Evolutionary conservation across 345 rosid genomes (phyloP).

Genomic region (Diplotaxis tenuifolia): DNA sequence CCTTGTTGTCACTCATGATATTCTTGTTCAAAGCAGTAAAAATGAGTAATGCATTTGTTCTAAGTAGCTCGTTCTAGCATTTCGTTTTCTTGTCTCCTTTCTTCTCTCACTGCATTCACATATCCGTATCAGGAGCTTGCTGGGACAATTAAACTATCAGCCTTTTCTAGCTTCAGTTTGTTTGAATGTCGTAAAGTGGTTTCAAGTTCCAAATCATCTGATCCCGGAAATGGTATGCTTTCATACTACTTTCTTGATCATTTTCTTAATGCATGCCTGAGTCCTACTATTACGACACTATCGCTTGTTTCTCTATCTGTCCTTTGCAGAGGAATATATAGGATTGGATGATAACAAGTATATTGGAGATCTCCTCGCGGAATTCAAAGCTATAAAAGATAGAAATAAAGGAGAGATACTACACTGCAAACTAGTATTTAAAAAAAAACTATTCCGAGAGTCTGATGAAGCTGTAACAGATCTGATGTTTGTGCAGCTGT

Average conservation of each 20-base stretch:
- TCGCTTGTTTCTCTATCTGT: conserved; percentile 30
- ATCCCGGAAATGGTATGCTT: conserved; percentile 75
- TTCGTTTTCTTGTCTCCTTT: conserved; percentile 5
- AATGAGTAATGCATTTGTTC: not conserved
- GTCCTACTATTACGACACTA: conserved; percentile 3
- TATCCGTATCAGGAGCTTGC: conserved; percentile 75
- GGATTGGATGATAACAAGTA: conserved; percentile 97
- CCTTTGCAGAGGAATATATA: conserved; percentile 78
- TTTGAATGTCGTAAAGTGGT: conserved; percentile 96
- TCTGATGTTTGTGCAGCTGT: conserved; percentile 91
- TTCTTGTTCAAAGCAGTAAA: not conserved
- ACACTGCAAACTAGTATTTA: conserved; percentile 85
- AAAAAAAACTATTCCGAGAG: conserved; percentile 91
- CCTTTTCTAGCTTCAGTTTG: conserved; percentile 88
- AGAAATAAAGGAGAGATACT: conserved; percentile 94
- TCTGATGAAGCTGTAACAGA: conserved; percentile 95
- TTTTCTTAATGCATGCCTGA: not conserved
- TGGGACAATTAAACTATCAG: conserved; percentile 84
- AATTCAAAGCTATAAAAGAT: conserved; percentile 90
- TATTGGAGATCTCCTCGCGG: conserved; percentile 87
- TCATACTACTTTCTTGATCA: conserved; percentile 12
- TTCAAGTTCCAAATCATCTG: conserved; percentile 83
- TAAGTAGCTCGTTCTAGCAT: conserved; percentile 3
- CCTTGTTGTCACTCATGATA: not conserved
- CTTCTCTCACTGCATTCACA: conserved; percentile 22